phyloP scores from a whole-genome alignment of 2,329 filamentous ascomycete genomes.

The Albifimbria verrucaria region DNA sequence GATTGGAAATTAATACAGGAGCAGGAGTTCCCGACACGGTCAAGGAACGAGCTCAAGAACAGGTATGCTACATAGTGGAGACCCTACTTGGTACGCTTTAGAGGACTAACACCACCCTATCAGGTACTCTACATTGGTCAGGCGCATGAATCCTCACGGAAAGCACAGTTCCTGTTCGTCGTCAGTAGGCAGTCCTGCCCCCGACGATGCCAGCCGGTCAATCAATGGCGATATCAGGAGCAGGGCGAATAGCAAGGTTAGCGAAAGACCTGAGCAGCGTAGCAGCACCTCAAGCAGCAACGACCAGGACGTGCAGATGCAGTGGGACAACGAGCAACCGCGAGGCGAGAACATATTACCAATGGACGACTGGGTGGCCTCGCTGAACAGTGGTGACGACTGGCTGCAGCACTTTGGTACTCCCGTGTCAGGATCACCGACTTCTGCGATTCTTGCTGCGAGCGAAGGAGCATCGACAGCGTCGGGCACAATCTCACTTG shows the following conservation, averaged over 20 bases:
- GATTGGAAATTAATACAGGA: conserved; percentile 20
- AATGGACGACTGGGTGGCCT: conserved; percentile 1
- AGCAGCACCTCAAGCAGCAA: neutral
- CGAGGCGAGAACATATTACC: neutral
- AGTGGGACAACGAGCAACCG: neutral
- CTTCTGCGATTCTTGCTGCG: neutral
- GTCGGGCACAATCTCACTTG: neutral
- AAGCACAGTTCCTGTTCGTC: neutral
- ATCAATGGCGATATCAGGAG: neutral
- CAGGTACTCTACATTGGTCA: conserved; percentile 2
- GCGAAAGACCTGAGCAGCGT: neutral
- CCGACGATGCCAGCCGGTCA: neutral
- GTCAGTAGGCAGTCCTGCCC: neutral
- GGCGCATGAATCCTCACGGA: neutral
- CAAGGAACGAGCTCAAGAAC: conserved; percentile 20
- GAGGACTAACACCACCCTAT: neutral
- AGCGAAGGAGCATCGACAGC: neutral
- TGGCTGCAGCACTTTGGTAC: conserved; percentile 2
- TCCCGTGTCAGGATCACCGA: neutral
- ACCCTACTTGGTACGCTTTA: neutral
- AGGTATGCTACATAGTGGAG: neutral
- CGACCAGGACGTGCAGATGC: neutral
- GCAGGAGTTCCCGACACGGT: conserved; percentile 12
- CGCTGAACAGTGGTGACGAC: neutral
- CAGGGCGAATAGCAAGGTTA: neutral